Evolutionary conservation across 768 basidiomycete genomes (phyloP).

Genomic region (Russula dissimulans): DNA sequence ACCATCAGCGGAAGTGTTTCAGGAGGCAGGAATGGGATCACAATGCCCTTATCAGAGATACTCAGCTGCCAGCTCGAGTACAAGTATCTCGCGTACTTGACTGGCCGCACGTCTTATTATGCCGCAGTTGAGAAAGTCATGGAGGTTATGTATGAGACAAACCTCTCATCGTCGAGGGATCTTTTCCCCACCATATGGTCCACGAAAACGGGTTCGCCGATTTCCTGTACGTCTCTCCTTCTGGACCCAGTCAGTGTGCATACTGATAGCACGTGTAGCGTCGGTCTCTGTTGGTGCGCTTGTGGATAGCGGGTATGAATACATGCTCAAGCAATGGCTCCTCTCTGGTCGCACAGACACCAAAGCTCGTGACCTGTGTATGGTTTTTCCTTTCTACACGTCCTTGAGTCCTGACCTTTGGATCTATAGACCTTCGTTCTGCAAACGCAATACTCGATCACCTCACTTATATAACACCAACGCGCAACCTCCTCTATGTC

Average conservation of each 20-base stretch:
- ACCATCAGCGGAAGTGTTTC: conserved; percentile 36
- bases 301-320: conserved; percentile 73
- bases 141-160: conserved; percentile 37
- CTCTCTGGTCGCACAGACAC: conserved; percentile 57
- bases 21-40: conserved; percentile 26
- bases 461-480: conserved; percentile 58
- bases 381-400: conserved; percentile 19
- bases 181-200: conserved; percentile 56
- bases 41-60: conserved; percentile 56
- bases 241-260: not conserved
- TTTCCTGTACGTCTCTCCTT: conserved; percentile 32
- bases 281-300: conserved; percentile 50
- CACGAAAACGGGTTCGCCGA: conserved; percentile 34
- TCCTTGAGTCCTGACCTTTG: not conserved
- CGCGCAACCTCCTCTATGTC: conserved; percentile 61
- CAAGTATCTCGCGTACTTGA: conserved; percentile 75
- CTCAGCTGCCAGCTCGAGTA: conserved; percentile 82
- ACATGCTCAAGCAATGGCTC: conserved; percentile 67
- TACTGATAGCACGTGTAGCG: conserved; percentile 24
- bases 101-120: conserved; percentile 56
- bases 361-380: conserved; percentile 59
- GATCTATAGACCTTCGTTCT: conserved; percentile 44
- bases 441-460: conserved; percentile 52
- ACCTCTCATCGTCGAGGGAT: conserved; percentile 35
- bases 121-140: conserved; percentile 47